phyloP scores from a whole-genome alignment of 345 rosid species.

The Pistacia atlantica region DNA sequence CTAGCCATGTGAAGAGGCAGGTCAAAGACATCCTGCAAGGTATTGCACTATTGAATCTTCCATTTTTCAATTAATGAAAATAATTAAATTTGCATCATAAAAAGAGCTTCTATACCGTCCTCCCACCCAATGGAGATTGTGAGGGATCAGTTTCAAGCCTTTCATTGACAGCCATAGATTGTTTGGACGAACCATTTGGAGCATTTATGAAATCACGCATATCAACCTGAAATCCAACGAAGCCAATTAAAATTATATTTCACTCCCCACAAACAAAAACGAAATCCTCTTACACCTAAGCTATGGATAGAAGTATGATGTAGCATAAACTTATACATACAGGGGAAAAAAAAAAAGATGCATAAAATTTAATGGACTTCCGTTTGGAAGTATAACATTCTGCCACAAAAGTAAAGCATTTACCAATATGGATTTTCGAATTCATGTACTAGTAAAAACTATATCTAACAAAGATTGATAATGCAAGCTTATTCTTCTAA shows the following conservation, averaged over 20 bases:
- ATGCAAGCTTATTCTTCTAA: background rate
- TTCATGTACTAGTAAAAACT: background rate
- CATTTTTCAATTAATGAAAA: background rate
- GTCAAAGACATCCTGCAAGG: slow-evolving; percentile 85
- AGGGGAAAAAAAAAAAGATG: background rate
- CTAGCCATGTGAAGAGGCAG: slow-evolving; percentile 92
- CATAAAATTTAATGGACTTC: background rate
- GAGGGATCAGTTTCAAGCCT: slow-evolving; percentile 57
- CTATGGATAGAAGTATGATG: background rate
- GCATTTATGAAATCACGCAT: slow-evolving; percentile 93
- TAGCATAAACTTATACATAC: background rate
- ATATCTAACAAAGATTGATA: background rate
- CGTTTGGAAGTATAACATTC: background rate
- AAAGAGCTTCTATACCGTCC: slow-evolving; percentile 57
- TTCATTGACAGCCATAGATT: slow-evolving; percentile 62
- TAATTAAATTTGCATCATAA: slow-evolving; percentile 13
- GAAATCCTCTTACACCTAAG: background rate
- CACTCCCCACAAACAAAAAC: background rate
- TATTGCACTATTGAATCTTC: slow-evolving; percentile 6
- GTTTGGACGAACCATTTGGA: slow-evolving; percentile 77
- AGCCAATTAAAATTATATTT: background rate
- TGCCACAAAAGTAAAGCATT: background rate
- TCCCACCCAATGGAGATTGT: slow-evolving; percentile 96
- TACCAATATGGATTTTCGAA: background rate
- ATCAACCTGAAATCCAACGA: slow-evolving; percentile 56